These are phyloP conservation scores for Salvia rosmarinus DNA, from an alignment of 257 asterid genomes.

Conservation along the genomic window DNA sequence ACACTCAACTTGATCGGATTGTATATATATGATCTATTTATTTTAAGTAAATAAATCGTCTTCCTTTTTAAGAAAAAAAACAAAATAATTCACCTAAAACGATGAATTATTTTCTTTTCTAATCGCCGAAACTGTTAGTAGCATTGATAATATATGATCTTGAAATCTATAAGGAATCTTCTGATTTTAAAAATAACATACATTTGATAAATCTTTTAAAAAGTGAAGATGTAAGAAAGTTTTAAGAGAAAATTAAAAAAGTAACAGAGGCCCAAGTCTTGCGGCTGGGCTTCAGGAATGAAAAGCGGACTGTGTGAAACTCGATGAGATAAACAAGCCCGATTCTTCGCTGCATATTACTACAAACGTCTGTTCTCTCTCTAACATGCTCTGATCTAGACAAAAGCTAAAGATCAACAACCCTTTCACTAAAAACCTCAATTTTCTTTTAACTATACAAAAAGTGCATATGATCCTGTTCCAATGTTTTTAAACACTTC, in stretches of 20 bases:
- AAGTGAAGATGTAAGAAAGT: not conserved
- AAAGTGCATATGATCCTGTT: conserved; percentile 3
- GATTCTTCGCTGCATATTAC: conserved; percentile 73
- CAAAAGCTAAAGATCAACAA: conserved; percentile 53
- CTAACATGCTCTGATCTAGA: conserved; percentile 36
- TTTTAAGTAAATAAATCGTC: too few relatives aligned
- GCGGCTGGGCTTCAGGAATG: conserved; percentile 63
- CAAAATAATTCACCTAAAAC: too few relatives aligned
- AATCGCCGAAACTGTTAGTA: too few relatives aligned
- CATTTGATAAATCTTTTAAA: not conserved
- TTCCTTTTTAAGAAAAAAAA: too few relatives aligned
- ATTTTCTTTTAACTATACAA: conserved; percentile 3
- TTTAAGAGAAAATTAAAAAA: not conserved
- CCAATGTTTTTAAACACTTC: not conserved
- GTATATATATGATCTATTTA: too few relatives aligned
- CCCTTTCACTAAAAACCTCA: not conserved
- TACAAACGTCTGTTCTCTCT: too few relatives aligned
- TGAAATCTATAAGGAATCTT: too few relatives aligned
- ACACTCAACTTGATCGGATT: too few relatives aligned
- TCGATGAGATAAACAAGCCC: conserved; percentile 89
- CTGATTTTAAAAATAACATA: too few relatives aligned
- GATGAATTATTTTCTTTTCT: too few relatives aligned
- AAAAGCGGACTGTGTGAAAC: conserved; percentile 45
- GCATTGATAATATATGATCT: too few relatives aligned
- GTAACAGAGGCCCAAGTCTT: conserved; percentile 47